Conservation (phyloP, 768 basidiomycete species). For the Lyophyllum atratum region DNA sequence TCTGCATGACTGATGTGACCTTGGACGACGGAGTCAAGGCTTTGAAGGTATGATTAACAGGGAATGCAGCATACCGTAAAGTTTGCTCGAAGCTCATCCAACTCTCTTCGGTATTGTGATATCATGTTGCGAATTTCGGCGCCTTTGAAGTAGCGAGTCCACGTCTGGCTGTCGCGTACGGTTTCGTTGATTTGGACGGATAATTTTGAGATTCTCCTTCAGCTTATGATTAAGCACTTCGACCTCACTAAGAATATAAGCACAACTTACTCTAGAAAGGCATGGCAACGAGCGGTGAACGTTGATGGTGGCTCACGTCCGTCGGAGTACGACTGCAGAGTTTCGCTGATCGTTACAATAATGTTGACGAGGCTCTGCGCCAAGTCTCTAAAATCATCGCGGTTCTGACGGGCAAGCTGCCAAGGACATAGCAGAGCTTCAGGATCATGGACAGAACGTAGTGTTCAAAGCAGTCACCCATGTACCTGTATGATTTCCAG, state of each 20-base stretch:
- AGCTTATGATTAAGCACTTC: background rate
- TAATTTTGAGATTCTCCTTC: constrained; percentile 4
- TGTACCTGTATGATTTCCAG: constrained; percentile 10
- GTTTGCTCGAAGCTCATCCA: constrained; percentile 5
- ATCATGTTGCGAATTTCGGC: background rate
- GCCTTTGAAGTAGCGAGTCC: constrained; percentile 5
- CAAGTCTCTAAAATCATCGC: constrained; percentile 10
- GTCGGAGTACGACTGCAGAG: background rate
- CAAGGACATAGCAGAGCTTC: background rate
- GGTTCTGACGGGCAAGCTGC: constrained; percentile 4
- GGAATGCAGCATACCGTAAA: background rate
- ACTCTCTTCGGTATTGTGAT: constrained; percentile 2
- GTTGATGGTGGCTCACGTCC: background rate
- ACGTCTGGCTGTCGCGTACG: constrained; percentile 1
- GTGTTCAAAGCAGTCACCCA: background rate
- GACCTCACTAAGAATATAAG: background rate
- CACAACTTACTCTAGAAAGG: constrained; percentile 7
- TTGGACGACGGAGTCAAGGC: background rate
- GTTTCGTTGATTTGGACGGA: background rate
- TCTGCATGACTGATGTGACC: constrained; percentile 5
- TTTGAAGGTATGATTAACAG: background rate
- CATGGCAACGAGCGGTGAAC: constrained; percentile 4
- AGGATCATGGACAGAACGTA: background rate
- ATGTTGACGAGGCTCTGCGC: constrained; percentile 6
- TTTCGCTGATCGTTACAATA: constrained; percentile 3